These are phyloP conservation scores for Naganishia friedmannii DNA, from an alignment of 768 basidiomycete genomes.

Conservation along the genomic window DNA sequence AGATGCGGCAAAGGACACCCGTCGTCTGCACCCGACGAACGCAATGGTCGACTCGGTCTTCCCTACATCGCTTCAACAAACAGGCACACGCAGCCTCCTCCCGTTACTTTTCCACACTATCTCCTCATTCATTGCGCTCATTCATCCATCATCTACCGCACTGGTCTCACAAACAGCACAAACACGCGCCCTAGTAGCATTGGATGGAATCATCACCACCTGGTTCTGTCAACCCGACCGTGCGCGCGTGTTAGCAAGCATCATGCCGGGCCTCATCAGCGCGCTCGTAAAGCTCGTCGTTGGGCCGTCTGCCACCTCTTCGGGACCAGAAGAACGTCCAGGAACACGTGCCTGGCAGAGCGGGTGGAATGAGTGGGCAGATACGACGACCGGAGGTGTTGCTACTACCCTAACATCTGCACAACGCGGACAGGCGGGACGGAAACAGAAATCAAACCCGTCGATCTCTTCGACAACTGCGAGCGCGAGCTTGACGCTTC, in stretches of 20 bases:
- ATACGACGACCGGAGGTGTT: not conserved
- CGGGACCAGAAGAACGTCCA: constrained; percentile 29
- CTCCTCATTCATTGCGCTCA: constrained; percentile 64
- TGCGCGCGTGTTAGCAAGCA: constrained; percentile 52
- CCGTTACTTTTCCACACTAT: constrained; percentile 81
- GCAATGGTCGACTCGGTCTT: constrained; percentile 20
- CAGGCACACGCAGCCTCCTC: constrained; percentile 52
- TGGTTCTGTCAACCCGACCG: constrained; percentile 56
- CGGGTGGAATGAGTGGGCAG: not conserved
- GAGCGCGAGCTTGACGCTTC: not conserved
- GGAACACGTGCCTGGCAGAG: not conserved
- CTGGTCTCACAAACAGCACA: constrained; percentile 54
- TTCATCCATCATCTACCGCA: constrained; percentile 59
- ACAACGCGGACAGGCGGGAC: not conserved
- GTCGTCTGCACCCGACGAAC: not conserved
- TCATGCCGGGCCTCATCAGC: constrained; percentile 82
- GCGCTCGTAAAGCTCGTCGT: constrained; percentile 69
- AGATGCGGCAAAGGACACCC: not conserved
- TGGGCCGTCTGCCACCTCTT: constrained; percentile 49
- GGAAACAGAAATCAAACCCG: constrained; percentile 7
- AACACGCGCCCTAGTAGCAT: constrained; percentile 59
- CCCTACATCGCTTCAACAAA: not conserved
- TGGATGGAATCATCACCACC: constrained; percentile 58
- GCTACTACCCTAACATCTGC: not conserved
- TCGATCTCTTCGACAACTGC: not conserved